Conservation (phyloP, 129 eudicot genomes). For the Glebionis coronaria region DNA sequence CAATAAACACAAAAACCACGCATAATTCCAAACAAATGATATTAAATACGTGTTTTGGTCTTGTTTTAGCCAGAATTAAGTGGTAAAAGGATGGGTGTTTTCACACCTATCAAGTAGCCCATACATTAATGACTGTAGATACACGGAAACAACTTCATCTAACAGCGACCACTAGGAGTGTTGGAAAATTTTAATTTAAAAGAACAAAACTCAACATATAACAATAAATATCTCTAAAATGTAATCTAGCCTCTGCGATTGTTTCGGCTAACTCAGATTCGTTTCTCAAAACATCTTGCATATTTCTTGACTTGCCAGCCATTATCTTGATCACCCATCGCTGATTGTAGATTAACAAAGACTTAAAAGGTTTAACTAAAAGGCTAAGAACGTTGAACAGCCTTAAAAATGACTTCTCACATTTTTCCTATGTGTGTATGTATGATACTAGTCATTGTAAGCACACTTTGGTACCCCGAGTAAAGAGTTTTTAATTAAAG, state of each 20-base stretch:
- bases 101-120: too few relatives aligned
- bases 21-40: too few relatives aligned
- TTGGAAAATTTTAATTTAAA: not conserved
- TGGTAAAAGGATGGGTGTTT: too few relatives aligned
- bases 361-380: constrained; percentile 16
- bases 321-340: constrained; percentile 98
- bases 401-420: not conserved
- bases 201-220: constrained; percentile 1
- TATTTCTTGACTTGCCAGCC: constrained; percentile 52
- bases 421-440: too few relatives aligned
- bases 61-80: too few relatives aligned
- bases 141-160: not conserved
- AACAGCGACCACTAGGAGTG: not conserved
- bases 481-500: not conserved
- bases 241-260: constrained; percentile 69
- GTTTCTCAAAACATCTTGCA: constrained; percentile 64
- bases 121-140: too few relatives aligned
- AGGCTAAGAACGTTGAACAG: constrained; percentile 2
- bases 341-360: constrained; percentile 44
- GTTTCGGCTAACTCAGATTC: constrained; percentile 67
- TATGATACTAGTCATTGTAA: not conserved
- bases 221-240: constrained; percentile 13
- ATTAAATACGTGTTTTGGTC: too few relatives aligned
- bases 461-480: not conserved
- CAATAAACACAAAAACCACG: too few relatives aligned